A percentile compares a stretch with the other conserved stretches of the same genome.
phyloP scores from a whole-genome alignment of 176 grass and related monocot species.

The Tuctoria greenei region DNA sequence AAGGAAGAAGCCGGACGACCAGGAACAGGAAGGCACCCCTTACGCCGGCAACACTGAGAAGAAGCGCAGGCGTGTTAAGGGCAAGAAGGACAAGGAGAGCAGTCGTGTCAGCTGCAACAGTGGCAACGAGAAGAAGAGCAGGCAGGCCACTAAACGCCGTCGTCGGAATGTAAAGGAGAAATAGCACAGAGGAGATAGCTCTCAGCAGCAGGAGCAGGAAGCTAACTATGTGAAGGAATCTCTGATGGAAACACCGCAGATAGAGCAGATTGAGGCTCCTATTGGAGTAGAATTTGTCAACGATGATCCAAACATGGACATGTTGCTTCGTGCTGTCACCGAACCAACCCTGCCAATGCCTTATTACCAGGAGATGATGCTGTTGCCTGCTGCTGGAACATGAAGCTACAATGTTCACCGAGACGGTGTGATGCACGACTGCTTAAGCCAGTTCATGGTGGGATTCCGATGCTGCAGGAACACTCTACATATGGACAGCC shows the following conservation, averaged over 20 bases:
- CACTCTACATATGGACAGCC: background rate
- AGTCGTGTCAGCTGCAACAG: too few relatives aligned
- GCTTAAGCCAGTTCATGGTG: background rate
- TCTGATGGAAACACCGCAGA: background rate
- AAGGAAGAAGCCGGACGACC: background rate
- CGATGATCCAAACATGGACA: background rate
- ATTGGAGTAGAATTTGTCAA: background rate
- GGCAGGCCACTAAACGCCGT: background rate
- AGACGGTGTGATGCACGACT: background rate
- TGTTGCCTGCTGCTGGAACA: background rate
- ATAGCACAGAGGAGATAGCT: background rate
- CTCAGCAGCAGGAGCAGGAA: background rate
- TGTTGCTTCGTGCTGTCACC: background rate
- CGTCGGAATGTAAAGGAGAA: background rate
- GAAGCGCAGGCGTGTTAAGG: background rate
- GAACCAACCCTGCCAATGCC: background rate
- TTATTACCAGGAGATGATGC: background rate
- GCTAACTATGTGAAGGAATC: background rate
- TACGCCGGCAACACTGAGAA: background rate
- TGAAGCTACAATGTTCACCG: background rate
- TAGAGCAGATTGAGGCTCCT: background rate
- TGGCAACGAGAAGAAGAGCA: background rate
- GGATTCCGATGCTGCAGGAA: background rate
- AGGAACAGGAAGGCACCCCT: background rate
- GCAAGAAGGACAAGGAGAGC: background rate